Conservation (phyloP, 2,329 filamentous ascomycete genomes). For the Dactylellina haptotyla region DNA sequence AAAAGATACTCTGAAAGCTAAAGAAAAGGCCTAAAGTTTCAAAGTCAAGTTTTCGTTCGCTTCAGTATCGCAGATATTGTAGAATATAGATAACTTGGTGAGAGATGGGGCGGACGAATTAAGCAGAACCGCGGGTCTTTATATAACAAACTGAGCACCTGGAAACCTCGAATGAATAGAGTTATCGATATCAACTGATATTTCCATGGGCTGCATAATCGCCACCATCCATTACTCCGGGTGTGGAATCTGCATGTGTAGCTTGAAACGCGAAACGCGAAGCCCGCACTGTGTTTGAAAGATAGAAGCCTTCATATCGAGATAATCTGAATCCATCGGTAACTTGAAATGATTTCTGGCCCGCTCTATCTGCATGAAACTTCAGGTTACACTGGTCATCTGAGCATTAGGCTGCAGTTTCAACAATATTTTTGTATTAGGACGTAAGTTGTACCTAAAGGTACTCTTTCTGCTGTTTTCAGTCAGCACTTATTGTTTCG, state of each 20-base stretch:
- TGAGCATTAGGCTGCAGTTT: not conserved
- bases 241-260: not conserved
- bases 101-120: no score
- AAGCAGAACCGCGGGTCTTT: no score
- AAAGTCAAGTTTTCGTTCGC: no score
- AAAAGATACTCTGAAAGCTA: not conserved
- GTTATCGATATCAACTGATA: no score
- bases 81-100: no score
- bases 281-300: slow-evolving; percentile 7
- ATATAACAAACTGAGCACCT: no score
- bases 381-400: not conserved
- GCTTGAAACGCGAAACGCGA: slow-evolving; percentile 28
- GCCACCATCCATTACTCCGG: not conserved
- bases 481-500: no score
- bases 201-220: no score
- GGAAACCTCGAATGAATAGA: no score
- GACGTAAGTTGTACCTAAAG: not conserved
- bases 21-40: no score
- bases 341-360: not conserved
- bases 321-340: not conserved
- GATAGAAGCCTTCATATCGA: not conserved
- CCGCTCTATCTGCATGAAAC: slow-evolving; percentile 1
- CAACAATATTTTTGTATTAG: not conserved
- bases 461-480: no score
- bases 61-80: slow-evolving; percentile 1